Evolutionary conservation across 2,329 filamentous ascomycete genomes (phyloP).

Genomic region (Colletotrichum magnum): DNA sequence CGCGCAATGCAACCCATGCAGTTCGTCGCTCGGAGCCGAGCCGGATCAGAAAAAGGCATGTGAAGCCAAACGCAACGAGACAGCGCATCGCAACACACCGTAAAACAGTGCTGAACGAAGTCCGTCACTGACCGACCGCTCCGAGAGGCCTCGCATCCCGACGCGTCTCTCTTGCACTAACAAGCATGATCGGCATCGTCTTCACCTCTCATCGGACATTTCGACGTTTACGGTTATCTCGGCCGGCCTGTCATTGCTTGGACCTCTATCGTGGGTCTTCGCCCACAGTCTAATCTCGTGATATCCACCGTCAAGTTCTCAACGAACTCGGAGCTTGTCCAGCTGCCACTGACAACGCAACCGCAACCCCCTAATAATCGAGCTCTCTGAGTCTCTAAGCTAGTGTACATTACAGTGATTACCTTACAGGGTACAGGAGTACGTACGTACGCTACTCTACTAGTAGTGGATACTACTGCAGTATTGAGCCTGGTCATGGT

Average conservation of each 20-base stretch:
- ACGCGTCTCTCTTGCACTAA: constrained; percentile 19
- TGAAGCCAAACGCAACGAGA: too few species aligned
- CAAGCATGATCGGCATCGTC: constrained; percentile 22
- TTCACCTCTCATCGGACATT: constrained; percentile 13
- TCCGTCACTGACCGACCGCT: not conserved
- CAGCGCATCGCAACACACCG: too few species aligned
- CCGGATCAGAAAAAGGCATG: constrained; percentile 16
- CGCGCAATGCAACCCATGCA: constrained; percentile 15
- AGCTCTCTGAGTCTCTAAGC: too few species aligned
- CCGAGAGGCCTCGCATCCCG: constrained; percentile 1
- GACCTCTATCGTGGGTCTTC: constrained; percentile 21
- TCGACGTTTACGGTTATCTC: constrained; percentile 31
- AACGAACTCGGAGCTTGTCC: constrained; percentile 10
- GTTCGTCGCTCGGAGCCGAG: constrained; percentile 28
- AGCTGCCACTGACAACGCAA: not conserved
- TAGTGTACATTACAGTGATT: too few species aligned
- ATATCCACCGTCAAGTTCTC: constrained; percentile 20
- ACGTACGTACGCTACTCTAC: too few species aligned
- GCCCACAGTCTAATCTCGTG: constrained; percentile 26
- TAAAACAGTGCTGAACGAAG: too few species aligned
- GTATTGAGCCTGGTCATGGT: too few species aligned
- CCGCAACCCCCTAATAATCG: not conserved
- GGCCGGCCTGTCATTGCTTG: constrained; percentile 21
- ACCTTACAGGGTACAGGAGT: too few species aligned
- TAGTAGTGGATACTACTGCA: too few species aligned